Percentiles rank a stretch among this genome's conserved stretches.
These are phyloP conservation scores for Colletotrichum musae DNA, from an alignment of 2,329 filamentous ascomycete genomes.

Conservation along the genomic window DNA sequence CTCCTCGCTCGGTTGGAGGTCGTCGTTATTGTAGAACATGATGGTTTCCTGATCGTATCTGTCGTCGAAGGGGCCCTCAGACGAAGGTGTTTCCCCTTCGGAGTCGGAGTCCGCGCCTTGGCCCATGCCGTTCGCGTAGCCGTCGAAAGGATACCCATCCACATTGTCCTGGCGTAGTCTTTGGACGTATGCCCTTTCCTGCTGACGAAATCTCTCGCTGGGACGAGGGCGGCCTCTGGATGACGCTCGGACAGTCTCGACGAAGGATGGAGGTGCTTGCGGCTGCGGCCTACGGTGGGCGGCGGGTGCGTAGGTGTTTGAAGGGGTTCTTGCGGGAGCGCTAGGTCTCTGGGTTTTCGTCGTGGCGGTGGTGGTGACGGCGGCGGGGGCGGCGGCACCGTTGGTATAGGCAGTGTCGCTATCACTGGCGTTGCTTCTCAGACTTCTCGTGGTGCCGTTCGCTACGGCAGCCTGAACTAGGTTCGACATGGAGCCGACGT, in stretches of 20 bases:
- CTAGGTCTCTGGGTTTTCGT: constrained; percentile 75
- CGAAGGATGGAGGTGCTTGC: constrained; percentile 56
- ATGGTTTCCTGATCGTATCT: constrained; percentile 92
- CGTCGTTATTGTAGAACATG: constrained; percentile 92
- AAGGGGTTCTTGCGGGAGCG: constrained; percentile 80
- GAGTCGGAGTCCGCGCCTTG: constrained; percentile 82
- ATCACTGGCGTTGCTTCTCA: constrained; percentile 45
- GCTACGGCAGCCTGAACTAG: constrained; percentile 44
- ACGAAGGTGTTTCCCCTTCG: constrained; percentile 91
- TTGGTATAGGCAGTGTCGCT: constrained; percentile 45
- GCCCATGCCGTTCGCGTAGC: constrained; percentile 70
- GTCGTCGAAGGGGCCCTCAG: constrained; percentile 88
- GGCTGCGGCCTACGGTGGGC: constrained; percentile 66
- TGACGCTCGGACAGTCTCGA: constrained; percentile 63
- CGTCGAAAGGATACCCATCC: constrained; percentile 54
- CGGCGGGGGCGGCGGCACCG: constrained; percentile 42
- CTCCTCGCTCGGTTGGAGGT: constrained; percentile 88
- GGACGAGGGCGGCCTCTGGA: constrained; percentile 66
- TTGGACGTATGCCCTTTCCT: constrained; percentile 96
- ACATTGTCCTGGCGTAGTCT: constrained; percentile 85
- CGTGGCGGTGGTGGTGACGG: constrained; percentile 37
- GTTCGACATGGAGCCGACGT: constrained; percentile 60
- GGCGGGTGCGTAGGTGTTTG: constrained; percentile 83
- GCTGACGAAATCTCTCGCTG: constrained; percentile 74
- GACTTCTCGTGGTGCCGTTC: constrained; percentile 36